phyloP scores from a whole-genome alignment of 2,329 filamentous ascomycete species.

The Raffaelea arxii region DNA sequence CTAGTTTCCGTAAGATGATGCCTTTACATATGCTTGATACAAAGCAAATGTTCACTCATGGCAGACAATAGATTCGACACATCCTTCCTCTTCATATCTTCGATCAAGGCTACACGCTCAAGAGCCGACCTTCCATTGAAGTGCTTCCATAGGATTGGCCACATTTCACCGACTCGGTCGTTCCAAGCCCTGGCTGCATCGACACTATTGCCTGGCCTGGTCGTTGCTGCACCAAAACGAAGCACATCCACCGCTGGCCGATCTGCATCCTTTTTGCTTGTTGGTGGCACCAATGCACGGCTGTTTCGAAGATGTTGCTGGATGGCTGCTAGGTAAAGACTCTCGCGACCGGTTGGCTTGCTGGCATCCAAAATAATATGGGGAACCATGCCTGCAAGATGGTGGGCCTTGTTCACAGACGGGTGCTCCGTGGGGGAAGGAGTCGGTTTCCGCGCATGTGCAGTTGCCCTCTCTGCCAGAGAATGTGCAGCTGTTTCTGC shows the following conservation, averaged over 20 bases:
- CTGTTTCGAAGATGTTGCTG: slow-evolving; percentile 33
- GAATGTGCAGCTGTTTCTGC: slow-evolving; percentile 44
- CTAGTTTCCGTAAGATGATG: no score
- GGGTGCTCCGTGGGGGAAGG: slow-evolving; percentile 45
- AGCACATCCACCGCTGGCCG: neutral
- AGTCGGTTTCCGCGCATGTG: slow-evolving; percentile 39
- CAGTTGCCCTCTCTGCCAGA: slow-evolving; percentile 45
- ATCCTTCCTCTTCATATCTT: slow-evolving; percentile 79
- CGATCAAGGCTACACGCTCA: slow-evolving; percentile 76
- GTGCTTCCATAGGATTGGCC: slow-evolving; percentile 70
- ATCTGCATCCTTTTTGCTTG: slow-evolving; percentile 10
- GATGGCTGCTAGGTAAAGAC: slow-evolving; percentile 58
- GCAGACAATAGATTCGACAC: slow-evolving; percentile 56
- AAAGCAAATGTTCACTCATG: slow-evolving; percentile 60
- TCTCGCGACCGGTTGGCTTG: slow-evolving; percentile 68
- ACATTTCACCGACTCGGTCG: slow-evolving; percentile 52
- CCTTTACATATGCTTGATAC: slow-evolving; percentile 63
- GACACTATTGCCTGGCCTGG: neutral
- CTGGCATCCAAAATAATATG: slow-evolving; percentile 70
- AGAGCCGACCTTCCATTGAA: slow-evolving; percentile 79
- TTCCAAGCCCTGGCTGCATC: slow-evolving; percentile 25
- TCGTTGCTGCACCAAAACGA: no score
- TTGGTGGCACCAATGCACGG: slow-evolving; percentile 7
- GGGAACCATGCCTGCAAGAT: slow-evolving; percentile 48
- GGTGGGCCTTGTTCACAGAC: slow-evolving; percentile 44